Conservation (phyloP, 1,284 basidiomycete species). For the Tremellales sp. region DNA sequence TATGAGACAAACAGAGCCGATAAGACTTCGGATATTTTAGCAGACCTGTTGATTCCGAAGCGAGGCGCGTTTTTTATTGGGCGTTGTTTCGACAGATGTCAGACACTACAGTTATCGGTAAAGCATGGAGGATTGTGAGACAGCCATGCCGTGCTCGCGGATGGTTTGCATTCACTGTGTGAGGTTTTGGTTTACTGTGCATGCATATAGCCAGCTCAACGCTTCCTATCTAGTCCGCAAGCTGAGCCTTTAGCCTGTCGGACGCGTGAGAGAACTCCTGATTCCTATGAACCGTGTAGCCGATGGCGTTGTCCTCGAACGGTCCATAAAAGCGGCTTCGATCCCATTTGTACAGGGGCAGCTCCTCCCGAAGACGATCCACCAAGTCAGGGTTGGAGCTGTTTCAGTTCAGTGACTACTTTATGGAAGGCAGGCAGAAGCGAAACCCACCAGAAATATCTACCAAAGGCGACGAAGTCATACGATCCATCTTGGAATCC, state of each 20-base stretch:
- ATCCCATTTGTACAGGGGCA: slow-evolving; percentile 31
- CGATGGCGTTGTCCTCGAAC: slow-evolving; percentile 33
- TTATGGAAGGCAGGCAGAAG: slow-evolving; percentile 4
- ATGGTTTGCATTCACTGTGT: too few relatives aligned
- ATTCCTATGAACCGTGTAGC: slow-evolving; percentile 30
- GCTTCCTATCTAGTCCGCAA: slow-evolving; percentile 11
- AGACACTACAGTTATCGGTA: too few relatives aligned
- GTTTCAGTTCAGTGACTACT: background rate
- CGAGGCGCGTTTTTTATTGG: too few relatives aligned
- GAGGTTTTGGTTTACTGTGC: too few relatives aligned
- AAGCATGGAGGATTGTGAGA: too few relatives aligned
- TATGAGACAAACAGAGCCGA: too few relatives aligned
- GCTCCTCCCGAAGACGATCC: slow-evolving; percentile 13
- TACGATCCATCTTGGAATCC: slow-evolving; percentile 13
- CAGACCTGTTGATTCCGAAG: too few relatives aligned
- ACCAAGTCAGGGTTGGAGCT: slow-evolving; percentile 32
- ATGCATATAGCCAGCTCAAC: background rate
- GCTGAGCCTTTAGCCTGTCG: slow-evolving; percentile 19
- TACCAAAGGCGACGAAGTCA: slow-evolving; percentile 33
- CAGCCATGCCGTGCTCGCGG: too few relatives aligned
- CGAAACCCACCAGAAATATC: slow-evolving; percentile 26
- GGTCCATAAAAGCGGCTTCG: slow-evolving; percentile 36
- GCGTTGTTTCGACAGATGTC: too few relatives aligned
- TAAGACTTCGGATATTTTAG: too few relatives aligned
- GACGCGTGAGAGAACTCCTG: slow-evolving; percentile 10